phyloP scores from a whole-genome alignment of 192 early-diverging fungal genomes.

The Dissophora globulifera region DNA sequence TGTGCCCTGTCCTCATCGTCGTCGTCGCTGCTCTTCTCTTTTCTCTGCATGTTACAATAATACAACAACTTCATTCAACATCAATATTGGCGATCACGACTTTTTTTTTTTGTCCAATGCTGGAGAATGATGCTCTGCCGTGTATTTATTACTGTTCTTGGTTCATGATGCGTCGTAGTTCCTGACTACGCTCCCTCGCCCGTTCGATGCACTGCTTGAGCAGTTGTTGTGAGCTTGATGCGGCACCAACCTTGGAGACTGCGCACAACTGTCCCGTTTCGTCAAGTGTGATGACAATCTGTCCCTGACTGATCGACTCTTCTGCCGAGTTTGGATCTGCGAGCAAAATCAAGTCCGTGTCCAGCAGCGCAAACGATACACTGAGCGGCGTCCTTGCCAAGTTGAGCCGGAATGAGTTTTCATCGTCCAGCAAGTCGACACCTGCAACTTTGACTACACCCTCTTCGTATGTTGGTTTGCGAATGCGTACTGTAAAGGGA shows the following conservation, averaged over 20 bases:
- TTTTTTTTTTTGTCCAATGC: too few species aligned
- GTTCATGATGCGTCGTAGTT: conserved; percentile 33
- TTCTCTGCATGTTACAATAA: conserved; percentile 13
- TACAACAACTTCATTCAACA: conserved; percentile 1
- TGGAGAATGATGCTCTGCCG: neutral
- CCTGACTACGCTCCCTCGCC: conserved; percentile 58
- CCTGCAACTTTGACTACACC: conserved; percentile 74
- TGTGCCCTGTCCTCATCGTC: too few species aligned
- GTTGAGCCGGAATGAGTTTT: conserved; percentile 58
- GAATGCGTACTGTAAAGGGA: conserved; percentile 70
- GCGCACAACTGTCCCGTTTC: conserved; percentile 63
- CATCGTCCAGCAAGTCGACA: conserved; percentile 30
- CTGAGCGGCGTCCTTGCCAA: conserved; percentile 63
- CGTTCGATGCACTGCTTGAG: conserved; percentile 57
- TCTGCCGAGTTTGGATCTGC: conserved; percentile 81
- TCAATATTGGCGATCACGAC: neutral
- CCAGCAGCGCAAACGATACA: conserved; percentile 74
- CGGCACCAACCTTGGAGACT: conserved; percentile 69
- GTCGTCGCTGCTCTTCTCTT: neutral
- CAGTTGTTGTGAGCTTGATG: conserved; percentile 49
- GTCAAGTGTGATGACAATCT: conserved; percentile 69
- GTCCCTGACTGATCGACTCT: conserved; percentile 65
- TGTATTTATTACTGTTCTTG: conserved; percentile 13
- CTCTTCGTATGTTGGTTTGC: conserved; percentile 72
- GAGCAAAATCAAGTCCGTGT: conserved; percentile 59